A percentile compares a stretch with the other conserved stretches of the same genome.
Evolutionary conservation across 2,329 filamentous ascomycete genomes (phyloP).

Genomic region (Fusarium aywerte): DNA sequence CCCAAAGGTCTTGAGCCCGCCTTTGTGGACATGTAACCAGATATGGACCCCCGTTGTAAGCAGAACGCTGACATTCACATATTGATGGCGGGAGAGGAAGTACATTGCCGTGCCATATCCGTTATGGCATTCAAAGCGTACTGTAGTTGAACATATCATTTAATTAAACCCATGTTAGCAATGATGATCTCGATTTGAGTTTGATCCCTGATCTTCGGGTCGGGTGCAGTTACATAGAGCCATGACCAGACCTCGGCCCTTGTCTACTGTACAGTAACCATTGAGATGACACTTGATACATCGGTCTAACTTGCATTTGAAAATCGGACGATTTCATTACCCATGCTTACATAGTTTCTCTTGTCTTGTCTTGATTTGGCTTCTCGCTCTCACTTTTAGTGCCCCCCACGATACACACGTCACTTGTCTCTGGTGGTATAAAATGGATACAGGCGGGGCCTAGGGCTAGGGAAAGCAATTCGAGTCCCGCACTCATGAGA

Average conservation of each 20-base stretch:
- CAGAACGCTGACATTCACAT: neutral
- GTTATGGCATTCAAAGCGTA: slow-evolving; percentile 2
- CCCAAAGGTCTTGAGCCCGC: neutral
- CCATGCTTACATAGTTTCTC: neutral
- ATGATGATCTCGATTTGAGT: slow-evolving; percentile 16
- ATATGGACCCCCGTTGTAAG: slow-evolving; percentile 8
- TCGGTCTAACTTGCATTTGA: neutral
- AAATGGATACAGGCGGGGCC: slow-evolving; percentile 10
- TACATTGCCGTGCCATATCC: slow-evolving; percentile 2
- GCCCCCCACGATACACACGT: slow-evolving; percentile 37
- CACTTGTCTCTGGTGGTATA: slow-evolving; percentile 16
- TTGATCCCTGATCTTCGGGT: slow-evolving; percentile 24
- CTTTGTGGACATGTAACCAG: neutral
- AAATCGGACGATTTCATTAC: slow-evolving; percentile 6
- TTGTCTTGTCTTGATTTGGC: slow-evolving; percentile 14
- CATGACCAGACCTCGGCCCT: slow-evolving; percentile 10
- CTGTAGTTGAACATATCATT: slow-evolving; percentile 13
- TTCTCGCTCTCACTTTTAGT: slow-evolving; percentile 7
- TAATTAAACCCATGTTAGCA: slow-evolving; percentile 15
- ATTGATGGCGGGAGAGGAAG: neutral
- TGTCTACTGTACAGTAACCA: neutral
- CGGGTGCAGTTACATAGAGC: slow-evolving; percentile 1
- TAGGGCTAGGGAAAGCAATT: slow-evolving; percentile 24
- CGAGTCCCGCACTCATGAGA: neutral
- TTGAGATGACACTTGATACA: neutral